Percentiles rank a stretch among this genome's conserved stretches.
Evolutionary conservation across 257 asterid genomes (phyloP).

Genomic region (Solanum clarkiae): DNA sequence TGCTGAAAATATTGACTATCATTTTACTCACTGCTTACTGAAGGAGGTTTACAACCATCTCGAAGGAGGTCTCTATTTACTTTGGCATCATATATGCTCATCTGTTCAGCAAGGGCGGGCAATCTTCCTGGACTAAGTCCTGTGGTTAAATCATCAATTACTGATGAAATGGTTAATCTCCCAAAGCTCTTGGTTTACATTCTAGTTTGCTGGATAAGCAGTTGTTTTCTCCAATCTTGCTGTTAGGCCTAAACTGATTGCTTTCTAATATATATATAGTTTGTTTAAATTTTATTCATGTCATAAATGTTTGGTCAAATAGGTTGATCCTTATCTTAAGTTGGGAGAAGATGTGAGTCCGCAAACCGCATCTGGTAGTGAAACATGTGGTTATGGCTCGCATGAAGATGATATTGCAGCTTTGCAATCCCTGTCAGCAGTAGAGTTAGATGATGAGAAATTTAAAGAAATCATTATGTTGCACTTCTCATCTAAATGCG

Average conservation of each 20-base stretch:
- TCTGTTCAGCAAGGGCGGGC: slow-evolving; percentile 31
- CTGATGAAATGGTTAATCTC: slow-evolving; percentile 26
- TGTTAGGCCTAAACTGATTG: background rate
- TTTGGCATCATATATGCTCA: slow-evolving; percentile 38
- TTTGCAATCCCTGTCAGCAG: slow-evolving; percentile 18
- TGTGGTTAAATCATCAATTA: slow-evolving; percentile 27
- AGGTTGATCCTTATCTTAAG: slow-evolving; percentile 32
- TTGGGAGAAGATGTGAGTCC: slow-evolving; percentile 26
- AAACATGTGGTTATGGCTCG: slow-evolving; percentile 22
- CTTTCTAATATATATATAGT: background rate
- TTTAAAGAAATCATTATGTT: slow-evolving; percentile 25
- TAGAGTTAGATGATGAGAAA: slow-evolving; percentile 14
- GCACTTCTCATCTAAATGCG: slow-evolving; percentile 17
- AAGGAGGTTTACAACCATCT: slow-evolving; percentile 34
- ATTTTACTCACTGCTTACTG: slow-evolving; percentile 5
- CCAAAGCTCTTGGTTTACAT: background rate
- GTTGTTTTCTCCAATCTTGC: background rate
- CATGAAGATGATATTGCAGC: slow-evolving; percentile 34
- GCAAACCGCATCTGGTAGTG: slow-evolving; percentile 13
- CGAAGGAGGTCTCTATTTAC: slow-evolving; percentile 41
- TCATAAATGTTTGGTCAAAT: background rate
- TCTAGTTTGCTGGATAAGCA: background rate
- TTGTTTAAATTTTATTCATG: background rate
- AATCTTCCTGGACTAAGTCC: slow-evolving; percentile 23
- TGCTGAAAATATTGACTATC: background rate